phyloP scores from a whole-genome alignment of 1,139 yeast genomes.

The Yamadazyma atlantica region DNA sequence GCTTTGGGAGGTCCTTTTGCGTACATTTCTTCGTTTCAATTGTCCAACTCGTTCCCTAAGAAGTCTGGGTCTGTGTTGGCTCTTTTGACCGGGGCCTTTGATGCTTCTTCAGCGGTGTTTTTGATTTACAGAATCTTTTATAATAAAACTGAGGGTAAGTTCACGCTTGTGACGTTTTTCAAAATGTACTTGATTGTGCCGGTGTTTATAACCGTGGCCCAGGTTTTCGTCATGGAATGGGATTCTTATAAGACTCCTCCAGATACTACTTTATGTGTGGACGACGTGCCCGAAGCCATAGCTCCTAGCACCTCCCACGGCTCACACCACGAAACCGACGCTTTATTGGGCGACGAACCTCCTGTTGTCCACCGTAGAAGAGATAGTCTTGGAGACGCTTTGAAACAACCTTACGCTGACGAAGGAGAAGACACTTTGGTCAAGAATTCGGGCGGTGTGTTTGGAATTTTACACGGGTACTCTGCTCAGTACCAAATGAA shows the following conservation, averaged over 20 bases:
- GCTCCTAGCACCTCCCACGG: neutral
- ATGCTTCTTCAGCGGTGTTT: conserved; percentile 47
- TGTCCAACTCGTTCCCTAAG: conserved; percentile 44
- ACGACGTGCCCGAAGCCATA: conserved; percentile 17
- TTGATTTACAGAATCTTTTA: conserved; percentile 37
- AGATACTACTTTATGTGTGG: conserved; percentile 27
- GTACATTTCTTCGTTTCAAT: conserved; percentile 45
- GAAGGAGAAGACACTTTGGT: conserved; percentile 39
- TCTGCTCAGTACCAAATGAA: conserved; percentile 40
- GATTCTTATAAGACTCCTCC: conserved; percentile 42
- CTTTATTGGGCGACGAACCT: conserved; percentile 15
- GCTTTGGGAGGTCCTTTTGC: conserved; percentile 51
- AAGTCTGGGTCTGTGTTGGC: conserved; percentile 44
- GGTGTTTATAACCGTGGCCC: conserved; percentile 37
- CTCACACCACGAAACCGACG: conserved; percentile 20
- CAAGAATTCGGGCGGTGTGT: conserved; percentile 38
- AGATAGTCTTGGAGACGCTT: conserved; percentile 47
- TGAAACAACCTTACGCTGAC: conserved; percentile 43
- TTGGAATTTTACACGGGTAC: conserved; percentile 46
- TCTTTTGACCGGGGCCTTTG: conserved; percentile 47
- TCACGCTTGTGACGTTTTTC: conserved; percentile 36
- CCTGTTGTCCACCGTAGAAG: conserved; percentile 22
- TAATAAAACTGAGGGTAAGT: conserved; percentile 24
- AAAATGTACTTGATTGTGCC: conserved; percentile 40
- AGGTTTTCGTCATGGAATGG: conserved; percentile 40